Conservation (phyloP, 2,329 filamentous ascomycete genomes). For the Arachnopeziza araneosa region DNA sequence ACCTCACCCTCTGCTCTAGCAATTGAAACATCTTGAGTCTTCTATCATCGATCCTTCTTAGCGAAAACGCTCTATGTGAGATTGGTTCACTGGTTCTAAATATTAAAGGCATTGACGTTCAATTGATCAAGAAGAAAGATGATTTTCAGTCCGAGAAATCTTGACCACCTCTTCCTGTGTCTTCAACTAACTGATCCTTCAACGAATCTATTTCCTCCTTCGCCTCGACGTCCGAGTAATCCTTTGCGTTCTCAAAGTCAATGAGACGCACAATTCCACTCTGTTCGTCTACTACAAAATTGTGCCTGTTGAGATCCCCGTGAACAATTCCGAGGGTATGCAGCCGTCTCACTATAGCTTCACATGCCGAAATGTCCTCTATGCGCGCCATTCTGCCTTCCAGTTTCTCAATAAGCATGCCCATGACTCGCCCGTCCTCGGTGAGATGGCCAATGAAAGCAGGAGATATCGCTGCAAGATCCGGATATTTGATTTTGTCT, state of each 20-base stretch:
- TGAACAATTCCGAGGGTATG: constrained; percentile 34
- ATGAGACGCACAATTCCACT: constrained; percentile 27
- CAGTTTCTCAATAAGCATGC: constrained; percentile 31
- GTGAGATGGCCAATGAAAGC: constrained; percentile 30
- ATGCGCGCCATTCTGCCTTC: constrained; percentile 23
- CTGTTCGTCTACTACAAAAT: constrained; percentile 31
- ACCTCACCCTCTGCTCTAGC: no score
- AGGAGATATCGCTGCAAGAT: constrained; percentile 14
- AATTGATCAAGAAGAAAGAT: no score
- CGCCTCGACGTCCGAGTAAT: constrained; percentile 2
- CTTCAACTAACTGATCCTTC: constrained; percentile 8
- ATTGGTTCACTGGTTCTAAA: no score
- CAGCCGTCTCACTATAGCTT: constrained; percentile 24
- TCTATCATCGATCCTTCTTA: no score
- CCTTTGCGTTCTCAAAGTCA: constrained; percentile 30
- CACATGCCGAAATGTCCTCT: constrained; percentile 29
- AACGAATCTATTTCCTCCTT: constrained; percentile 8
- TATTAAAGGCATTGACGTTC: no score
- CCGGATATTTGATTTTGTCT: constrained; percentile 8
- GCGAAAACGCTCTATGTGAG: no score
- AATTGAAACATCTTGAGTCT: no score
- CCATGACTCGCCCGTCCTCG: constrained; percentile 30
- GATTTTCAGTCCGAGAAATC: neutral
- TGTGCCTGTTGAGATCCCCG: constrained; percentile 35
- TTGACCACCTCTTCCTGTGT: constrained; percentile 10